Evolutionary conservation across 2,329 filamentous ascomycete genomes (phyloP).

Genomic region (Metarhizium humberi): DNA sequence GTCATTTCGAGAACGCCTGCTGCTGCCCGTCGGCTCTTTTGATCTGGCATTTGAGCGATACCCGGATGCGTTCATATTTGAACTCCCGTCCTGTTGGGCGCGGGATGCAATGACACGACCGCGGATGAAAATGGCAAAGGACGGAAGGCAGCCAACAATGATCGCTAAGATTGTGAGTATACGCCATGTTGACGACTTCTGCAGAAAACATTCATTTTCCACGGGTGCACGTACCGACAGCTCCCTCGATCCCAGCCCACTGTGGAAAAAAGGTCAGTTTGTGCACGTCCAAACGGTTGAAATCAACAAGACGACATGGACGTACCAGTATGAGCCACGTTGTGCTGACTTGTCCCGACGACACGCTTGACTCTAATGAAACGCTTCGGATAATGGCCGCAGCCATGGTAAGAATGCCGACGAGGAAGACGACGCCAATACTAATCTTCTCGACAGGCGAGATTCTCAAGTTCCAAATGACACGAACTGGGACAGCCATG

Average conservation of each 20-base stretch:
- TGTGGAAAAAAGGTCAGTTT: constrained; percentile 2
- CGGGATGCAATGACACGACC: constrained; percentile 8
- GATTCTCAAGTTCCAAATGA: constrained; percentile 10
- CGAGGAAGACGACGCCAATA: constrained; percentile 9
- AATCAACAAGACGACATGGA: not conserved
- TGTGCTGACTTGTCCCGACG: constrained; percentile 10
- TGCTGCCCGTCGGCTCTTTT: constrained; percentile 2
- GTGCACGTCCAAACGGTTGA: not conserved
- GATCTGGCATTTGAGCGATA: constrained; percentile 5
- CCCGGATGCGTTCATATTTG: not conserved
- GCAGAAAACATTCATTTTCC: no score
- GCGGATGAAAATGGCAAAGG: constrained; percentile 11
- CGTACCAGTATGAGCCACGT: constrained; percentile 13
- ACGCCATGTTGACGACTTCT: not conserved
- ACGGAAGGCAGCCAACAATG: constrained; percentile 10
- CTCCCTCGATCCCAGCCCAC: constrained; percentile 12
- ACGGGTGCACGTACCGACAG: constrained; percentile 7
- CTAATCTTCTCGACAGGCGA: constrained; percentile 11
- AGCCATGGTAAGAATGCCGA: constrained; percentile 11
- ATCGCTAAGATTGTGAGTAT: constrained; percentile 8
- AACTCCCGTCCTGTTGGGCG: constrained; percentile 3
- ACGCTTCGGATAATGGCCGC: constrained; percentile 13
- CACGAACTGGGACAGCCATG: constrained; percentile 11
- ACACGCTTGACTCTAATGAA: constrained; percentile 5
- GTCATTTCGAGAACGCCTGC: constrained; percentile 2